Evolutionary conservation across 495 filamentous ascomycete genomes (phyloP).

Genomic region (Neurospora pannonica): DNA sequence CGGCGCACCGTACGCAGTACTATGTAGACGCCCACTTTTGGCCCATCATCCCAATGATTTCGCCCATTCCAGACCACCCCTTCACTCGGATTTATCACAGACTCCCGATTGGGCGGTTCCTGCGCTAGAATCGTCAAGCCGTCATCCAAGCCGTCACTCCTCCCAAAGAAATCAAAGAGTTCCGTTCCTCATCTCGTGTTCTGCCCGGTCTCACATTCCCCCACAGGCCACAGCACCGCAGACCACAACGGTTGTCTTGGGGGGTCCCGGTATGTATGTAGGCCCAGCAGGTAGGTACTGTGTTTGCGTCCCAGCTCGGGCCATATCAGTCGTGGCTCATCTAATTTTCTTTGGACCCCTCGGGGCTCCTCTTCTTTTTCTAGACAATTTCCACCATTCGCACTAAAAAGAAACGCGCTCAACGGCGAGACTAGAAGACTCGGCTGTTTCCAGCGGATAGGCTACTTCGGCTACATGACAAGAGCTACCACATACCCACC

Average conservation of each 20-base stretch:
- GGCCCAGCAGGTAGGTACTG: background rate
- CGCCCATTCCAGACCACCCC: background rate
- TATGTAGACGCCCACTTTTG: background rate
- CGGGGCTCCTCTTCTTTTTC: background rate
- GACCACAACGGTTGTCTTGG: background rate
- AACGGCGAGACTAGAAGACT: background rate
- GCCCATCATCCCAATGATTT: background rate
- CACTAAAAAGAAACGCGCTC: background rate
- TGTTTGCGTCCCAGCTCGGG: background rate
- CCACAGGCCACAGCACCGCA: background rate
- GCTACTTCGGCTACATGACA: background rate
- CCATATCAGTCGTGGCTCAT: background rate
- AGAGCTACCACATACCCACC: background rate
- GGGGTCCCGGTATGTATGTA: background rate
- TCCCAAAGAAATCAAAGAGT: background rate
- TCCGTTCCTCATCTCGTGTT: background rate
- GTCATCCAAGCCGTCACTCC: background rate
- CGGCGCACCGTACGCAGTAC: background rate
- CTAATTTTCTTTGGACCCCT: background rate
- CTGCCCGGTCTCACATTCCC: background rate
- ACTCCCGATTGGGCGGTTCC: background rate
- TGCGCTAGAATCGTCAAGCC: background rate
- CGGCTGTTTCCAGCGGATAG: background rate
- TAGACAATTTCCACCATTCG: background rate
- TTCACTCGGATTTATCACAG: background rate